Base-by-base conservation (phyloP, 768 basidiomycete genomes). In the Cystobasidium ongulense region DNA sequence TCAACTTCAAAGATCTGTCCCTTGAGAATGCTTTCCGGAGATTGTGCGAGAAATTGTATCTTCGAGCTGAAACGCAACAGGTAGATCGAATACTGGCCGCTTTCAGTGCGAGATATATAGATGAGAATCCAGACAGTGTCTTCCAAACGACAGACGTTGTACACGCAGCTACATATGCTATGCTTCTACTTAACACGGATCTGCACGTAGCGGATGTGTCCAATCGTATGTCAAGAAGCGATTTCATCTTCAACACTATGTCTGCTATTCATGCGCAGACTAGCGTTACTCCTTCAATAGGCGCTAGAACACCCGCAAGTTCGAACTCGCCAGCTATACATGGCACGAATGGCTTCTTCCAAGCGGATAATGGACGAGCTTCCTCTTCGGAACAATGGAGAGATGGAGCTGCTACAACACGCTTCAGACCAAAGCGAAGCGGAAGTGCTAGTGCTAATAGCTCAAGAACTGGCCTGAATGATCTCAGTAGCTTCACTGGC, bases 31-130 rank as follows among this genome's bases (percentile, higher is more conserved):
- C 94, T 1, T 97, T 99, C 81, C 85, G 94, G 92, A 88, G 88
- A 27, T 83, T 99, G 13, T 97, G 94, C 80, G 88, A 88, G 15
- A 96, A 95, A 80, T 85, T 99, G 1, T 97, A 86, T 80, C 85
- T 99, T 74, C 94, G 92, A 81, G 96, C 88, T 0, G 96, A 99
- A 81, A 95, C 95, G 0, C 96, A 99, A 79, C 94, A 98, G 82
- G 89, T 99, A 52, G 96, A 98, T 81, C 88, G 96, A 52, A 97
- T 99, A 75, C 85, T 99, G 4, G 92, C 92, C 74, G 88, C 88
- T 75, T 97, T 99, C 78, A 91, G 91, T 78, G 84, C 87, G 46
- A 87, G 92, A 10, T 99, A 92, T 81, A 96, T 88, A 87, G 88
- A 92, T 53, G 92, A 91, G 80, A 98, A 98, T 80, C 89, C 90